Conservation (phyloP, 306 rosid genomes). For the Dryas alaskensis region DNA sequence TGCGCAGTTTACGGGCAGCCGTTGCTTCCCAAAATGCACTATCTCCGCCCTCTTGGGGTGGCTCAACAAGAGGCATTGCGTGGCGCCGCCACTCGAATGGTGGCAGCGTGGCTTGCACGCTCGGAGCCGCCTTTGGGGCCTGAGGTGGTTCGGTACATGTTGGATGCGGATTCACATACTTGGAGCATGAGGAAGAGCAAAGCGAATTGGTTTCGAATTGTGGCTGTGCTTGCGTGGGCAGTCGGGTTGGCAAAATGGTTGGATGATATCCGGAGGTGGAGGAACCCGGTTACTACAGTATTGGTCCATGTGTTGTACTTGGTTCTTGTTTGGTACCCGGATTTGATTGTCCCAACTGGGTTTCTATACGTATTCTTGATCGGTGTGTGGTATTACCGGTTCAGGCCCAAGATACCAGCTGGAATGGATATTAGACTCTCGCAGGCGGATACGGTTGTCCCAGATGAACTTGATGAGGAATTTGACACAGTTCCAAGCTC, state of each 20-base stretch:
- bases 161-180: slow-evolving; percentile 84
- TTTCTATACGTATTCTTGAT: slow-evolving; percentile 76
- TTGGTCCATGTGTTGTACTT: slow-evolving; percentile 68
- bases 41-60: slow-evolving; percentile 83
- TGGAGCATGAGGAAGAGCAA: slow-evolving; percentile 97
- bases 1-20: slow-evolving; percentile 78
- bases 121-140: slow-evolving; percentile 84
- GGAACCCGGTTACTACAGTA: slow-evolving; percentile 72
- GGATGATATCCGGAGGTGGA: slow-evolving; percentile 77
- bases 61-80: slow-evolving; percentile 85
- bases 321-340: slow-evolving; percentile 98
- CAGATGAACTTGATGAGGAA: slow-evolving; percentile 84
- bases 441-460: slow-evolving; percentile 73
- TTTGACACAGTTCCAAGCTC: slow-evolving; percentile 92
- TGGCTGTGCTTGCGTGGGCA: slow-evolving; percentile 80
- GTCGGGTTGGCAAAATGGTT: slow-evolving; percentile 90
- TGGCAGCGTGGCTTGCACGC: slow-evolving; percentile 71
- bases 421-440: slow-evolving; percentile 87
- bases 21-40: slow-evolving; percentile 79
- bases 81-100: slow-evolving; percentile 73
- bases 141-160: slow-evolving; percentile 87
- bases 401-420: slow-evolving; percentile 76
- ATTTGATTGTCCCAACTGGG: slow-evolving; percentile 81
- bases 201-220: slow-evolving; percentile 91
- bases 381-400: slow-evolving; percentile 90